Conservation (phyloP, 192 early-diverging fungal species). For the Lobosporangium transversale region DNA sequence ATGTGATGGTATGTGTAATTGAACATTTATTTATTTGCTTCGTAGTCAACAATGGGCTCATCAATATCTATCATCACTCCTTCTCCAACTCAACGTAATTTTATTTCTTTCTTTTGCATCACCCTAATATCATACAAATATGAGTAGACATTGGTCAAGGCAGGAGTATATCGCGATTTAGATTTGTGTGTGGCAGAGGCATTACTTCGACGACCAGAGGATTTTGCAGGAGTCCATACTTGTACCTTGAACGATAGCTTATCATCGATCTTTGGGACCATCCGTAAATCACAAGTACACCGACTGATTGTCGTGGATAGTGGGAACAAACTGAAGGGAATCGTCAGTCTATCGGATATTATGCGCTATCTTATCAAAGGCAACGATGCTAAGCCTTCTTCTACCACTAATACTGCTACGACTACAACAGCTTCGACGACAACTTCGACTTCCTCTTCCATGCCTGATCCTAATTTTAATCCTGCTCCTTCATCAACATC, state of each 20-base stretch:
- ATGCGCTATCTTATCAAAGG: conserved; percentile 68
- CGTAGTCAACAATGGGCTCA: too few species aligned
- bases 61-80: too few species aligned
- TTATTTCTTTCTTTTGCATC: not conserved
- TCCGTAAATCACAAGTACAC: conserved; percentile 86
- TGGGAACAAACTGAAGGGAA: conserved; percentile 80
- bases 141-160: conserved; percentile 69
- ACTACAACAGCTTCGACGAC: not conserved
- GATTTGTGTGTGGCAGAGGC: conserved; percentile 91
- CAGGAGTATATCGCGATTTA: conserved; percentile 79
- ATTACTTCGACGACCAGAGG: conserved; percentile 81
- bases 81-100: too few species aligned
- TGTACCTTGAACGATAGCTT: conserved; percentile 90
- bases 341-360: conserved; percentile 89
- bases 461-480: too few species aligned
- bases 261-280: conserved; percentile 87
- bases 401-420: not conserved
- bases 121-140: too few species aligned
- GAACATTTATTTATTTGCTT: too few species aligned
- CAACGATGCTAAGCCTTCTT: not conserved
- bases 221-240: conserved; percentile 94
- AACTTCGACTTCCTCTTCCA: not conserved
- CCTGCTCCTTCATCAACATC: too few species aligned
- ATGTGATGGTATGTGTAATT: conserved; percentile 83
- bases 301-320: conserved; percentile 92